A percentile compares a stretch with the other conserved stretches of the same genome.
Evolutionary conservation across 2,329 filamentous ascomycete species (phyloP).

Genomic region (Macrophomina pseudophaseolina): DNA sequence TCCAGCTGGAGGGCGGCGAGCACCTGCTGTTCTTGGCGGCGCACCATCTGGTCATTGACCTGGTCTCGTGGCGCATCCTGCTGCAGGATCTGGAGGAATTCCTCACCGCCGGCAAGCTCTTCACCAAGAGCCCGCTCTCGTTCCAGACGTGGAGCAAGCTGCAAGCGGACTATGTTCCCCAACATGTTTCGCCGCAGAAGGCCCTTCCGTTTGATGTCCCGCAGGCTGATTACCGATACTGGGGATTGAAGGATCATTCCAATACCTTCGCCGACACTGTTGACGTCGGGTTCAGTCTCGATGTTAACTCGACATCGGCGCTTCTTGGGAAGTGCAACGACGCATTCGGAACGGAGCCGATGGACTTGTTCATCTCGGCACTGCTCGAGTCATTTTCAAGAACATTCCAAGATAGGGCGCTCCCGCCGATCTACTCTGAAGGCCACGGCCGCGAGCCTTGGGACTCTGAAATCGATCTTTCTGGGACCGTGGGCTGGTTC

Average conservation of each 20-base stretch:
- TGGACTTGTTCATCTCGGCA: constrained; percentile 21
- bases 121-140: constrained; percentile 38
- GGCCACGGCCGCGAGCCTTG: constrained; percentile 35
- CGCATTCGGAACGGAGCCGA: constrained; percentile 12
- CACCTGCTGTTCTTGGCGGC: constrained; percentile 8
- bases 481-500: constrained; percentile 35
- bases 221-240: constrained; percentile 42
- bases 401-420: constrained; percentile 15
- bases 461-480: constrained; percentile 32
- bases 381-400: constrained; percentile 3
- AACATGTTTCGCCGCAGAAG: constrained; percentile 35
- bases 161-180: constrained; percentile 31
- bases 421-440: constrained; percentile 30
- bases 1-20: constrained; percentile 27
- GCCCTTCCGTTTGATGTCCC: constrained; percentile 36
- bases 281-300: constrained; percentile 38
- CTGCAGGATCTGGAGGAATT: constrained; percentile 45
- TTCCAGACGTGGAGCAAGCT: constrained; percentile 46
- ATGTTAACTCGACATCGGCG: constrained; percentile 37
- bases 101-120: constrained; percentile 33
- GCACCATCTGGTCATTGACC: constrained; percentile 45
- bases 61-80: constrained; percentile 48
- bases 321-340: constrained; percentile 17
- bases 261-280: constrained; percentile 44
- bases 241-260: constrained; percentile 41